Percentiles rank a stretch among this genome's conserved stretches.
These are phyloP conservation scores for Corymbia citriodora DNA, from an alignment of 441 rosid genomes.

Conservation along the genomic window DNA sequence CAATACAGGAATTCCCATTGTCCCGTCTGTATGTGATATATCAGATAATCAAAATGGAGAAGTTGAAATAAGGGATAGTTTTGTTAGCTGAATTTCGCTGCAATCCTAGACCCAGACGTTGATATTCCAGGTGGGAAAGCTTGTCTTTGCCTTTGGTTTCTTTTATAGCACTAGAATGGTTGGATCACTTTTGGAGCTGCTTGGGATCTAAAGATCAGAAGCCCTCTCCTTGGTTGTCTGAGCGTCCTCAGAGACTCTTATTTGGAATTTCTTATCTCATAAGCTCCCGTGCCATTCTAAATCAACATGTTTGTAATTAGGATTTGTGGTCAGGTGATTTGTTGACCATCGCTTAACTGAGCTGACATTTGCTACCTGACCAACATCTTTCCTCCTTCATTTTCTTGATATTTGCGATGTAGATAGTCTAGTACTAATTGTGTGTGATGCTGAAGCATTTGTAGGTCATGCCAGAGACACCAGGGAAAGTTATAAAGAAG, in stretches of 20 bases:
- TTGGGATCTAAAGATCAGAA: not conserved
- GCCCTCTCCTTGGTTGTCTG: not conserved
- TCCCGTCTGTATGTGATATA: slow-evolving; percentile 48
- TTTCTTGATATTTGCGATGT: not conserved
- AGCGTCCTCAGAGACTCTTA: not conserved
- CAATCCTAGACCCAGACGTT: not conserved
- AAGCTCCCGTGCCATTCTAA: not conserved
- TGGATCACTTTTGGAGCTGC: not conserved
- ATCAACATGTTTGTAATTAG: not conserved
- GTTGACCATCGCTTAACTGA: not conserved
- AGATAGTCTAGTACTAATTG: not conserved
- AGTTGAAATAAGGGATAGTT: slow-evolving; percentile 57
- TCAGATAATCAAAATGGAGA: slow-evolving; percentile 52
- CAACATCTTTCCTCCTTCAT: not conserved
- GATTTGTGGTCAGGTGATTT: not conserved
- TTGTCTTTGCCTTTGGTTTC: not conserved
- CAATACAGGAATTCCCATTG: slow-evolving; percentile 47
- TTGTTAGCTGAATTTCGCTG: slow-evolving; percentile 27
- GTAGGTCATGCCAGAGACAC: not conserved
- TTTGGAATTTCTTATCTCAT: not conserved
- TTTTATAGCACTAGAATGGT: not conserved
- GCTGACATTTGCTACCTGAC: not conserved
- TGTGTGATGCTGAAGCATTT: not conserved
- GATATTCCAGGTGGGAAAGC: not conserved
- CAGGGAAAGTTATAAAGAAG: not conserved